These are phyloP conservation scores for Fistulinella cinereoalba DNA, from an alignment of 1,284 basidiomycete species.

Conservation along the genomic window DNA sequence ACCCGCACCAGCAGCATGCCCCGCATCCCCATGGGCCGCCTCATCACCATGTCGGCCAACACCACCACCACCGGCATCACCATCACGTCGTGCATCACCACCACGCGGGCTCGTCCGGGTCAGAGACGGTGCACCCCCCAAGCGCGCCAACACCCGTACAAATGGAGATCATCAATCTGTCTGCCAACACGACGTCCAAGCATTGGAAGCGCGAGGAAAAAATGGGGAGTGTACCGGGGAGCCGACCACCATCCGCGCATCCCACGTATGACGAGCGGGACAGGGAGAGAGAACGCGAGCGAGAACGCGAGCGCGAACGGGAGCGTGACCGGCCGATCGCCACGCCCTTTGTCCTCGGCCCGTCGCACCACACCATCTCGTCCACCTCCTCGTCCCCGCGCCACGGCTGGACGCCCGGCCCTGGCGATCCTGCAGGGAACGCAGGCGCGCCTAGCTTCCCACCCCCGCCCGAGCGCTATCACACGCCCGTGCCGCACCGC, in stretches of 20 bases:
- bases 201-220: slow-evolving; percentile 31
- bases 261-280: slow-evolving; percentile 29
- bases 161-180: slow-evolving; percentile 33
- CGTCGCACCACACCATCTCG: slow-evolving; percentile 29
- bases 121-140: slow-evolving; percentile 19
- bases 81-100: slow-evolving; percentile 36
- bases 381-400: slow-evolving; percentile 29
- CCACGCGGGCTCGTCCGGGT: slow-evolving; percentile 27
- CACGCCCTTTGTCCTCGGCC: slow-evolving; percentile 33
- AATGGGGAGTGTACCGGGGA: slow-evolving; percentile 29
- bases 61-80: no score
- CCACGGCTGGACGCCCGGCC: slow-evolving; percentile 26
- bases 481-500: slow-evolving; percentile 30
- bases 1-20: slow-evolving; percentile 31
- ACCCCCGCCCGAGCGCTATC: slow-evolving; percentile 25
- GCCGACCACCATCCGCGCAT: slow-evolving; percentile 31
- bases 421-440: slow-evolving; percentile 16
- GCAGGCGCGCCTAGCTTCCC: slow-evolving; percentile 19
- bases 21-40: slow-evolving; percentile 30
- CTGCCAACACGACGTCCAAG: slow-evolving; percentile 25
- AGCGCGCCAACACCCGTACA: slow-evolving; percentile 27
- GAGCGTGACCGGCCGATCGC: slow-evolving; percentile 32
- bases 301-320: slow-evolving; percentile 18
- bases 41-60: no score
- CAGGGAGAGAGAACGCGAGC: slow-evolving; percentile 22